phyloP scores from a whole-genome alignment of 2,329 filamentous ascomycete species.

The Leptographium galeiforme region DNA sequence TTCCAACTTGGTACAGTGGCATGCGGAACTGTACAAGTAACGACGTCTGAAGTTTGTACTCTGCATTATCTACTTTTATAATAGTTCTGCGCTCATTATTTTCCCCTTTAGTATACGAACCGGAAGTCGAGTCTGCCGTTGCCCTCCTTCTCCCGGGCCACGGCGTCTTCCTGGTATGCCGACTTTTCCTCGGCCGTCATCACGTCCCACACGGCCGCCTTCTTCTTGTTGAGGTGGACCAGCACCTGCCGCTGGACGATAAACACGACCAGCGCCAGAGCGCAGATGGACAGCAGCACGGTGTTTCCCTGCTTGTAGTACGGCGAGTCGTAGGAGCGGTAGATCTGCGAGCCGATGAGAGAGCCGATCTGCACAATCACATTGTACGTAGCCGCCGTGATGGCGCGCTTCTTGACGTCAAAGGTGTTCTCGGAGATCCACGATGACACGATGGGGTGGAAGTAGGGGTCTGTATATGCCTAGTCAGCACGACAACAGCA shows the following conservation, averaged over 20 bases:
- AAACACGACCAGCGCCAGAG: conserved; percentile 37
- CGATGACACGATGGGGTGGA: not conserved
- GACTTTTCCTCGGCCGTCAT: conserved; percentile 34
- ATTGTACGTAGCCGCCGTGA: conserved; percentile 4
- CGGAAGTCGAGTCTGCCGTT: conserved; percentile 30
- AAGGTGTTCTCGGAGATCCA: conserved; percentile 3
- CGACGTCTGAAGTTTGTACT: not conserved
- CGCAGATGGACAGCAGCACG: conserved; percentile 34
- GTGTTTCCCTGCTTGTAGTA: conserved; percentile 41
- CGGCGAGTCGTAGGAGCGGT: conserved; percentile 39
- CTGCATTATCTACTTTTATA: not conserved
- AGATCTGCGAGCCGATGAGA: conserved; percentile 28
- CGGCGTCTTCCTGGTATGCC: conserved; percentile 28
- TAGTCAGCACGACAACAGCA: not conserved
- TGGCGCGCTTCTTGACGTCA: conserved; percentile 9
- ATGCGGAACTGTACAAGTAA: too few relatives aligned
- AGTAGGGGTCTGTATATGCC: not conserved
- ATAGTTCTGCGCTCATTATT: not conserved
- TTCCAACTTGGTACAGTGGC: too few relatives aligned
- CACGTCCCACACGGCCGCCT: conserved; percentile 30
- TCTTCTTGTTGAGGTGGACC: conserved; percentile 37
- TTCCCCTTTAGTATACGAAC: conserved; percentile 22
- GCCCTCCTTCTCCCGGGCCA: conserved; percentile 20
- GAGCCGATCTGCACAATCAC: conserved; percentile 24
- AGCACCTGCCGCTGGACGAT: conserved; percentile 31